A percentile compares a stretch with the other conserved stretches of the same genome.
Evolutionary conservation across 2,329 filamentous ascomycete species (phyloP).

Genomic region (Elsinoe fawcettii): DNA sequence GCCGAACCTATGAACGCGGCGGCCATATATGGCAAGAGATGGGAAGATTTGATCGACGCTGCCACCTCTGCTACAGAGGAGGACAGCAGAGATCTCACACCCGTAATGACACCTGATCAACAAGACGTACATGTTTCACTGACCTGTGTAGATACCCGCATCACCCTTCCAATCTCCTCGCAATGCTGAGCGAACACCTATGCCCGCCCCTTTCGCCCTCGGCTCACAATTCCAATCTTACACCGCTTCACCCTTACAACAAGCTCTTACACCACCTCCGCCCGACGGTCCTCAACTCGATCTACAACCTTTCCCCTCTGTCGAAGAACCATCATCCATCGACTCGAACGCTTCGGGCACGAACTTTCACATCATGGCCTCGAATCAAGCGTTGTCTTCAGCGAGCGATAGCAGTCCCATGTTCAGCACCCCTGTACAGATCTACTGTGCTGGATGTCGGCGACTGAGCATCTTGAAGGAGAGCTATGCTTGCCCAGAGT

Average conservation of each 20-base stretch:
- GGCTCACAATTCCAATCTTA: constrained; percentile 56
- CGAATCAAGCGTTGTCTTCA: constrained; percentile 38
- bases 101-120: constrained; percentile 50
- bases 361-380: constrained; percentile 51
- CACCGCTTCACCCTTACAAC: constrained; percentile 82
- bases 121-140: neutral
- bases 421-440: constrained; percentile 54
- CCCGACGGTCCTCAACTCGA: constrained; percentile 31
- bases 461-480: constrained; percentile 68
- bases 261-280: constrained; percentile 74
- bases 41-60: constrained; percentile 94
- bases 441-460: constrained; percentile 86
- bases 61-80: constrained; percentile 89
- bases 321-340: constrained; percentile 61
- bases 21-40: constrained; percentile 70
- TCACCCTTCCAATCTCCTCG: constrained; percentile 46
- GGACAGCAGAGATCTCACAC: constrained; percentile 78
- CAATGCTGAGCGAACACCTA: constrained; percentile 47
- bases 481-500: constrained; percentile 91
- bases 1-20: constrained; percentile 73
- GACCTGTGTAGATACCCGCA: constrained; percentile 34
- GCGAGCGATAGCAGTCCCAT: constrained; percentile 52
- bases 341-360: constrained; percentile 63
- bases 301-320: constrained; percentile 73
- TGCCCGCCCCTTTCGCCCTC: constrained; percentile 49